Percentiles rank a stretch among this genome's conserved stretches.
These are phyloP conservation scores for Cytidiella melzeri DNA, from an alignment of 768 basidiomycete species.

Conservation along the genomic window DNA sequence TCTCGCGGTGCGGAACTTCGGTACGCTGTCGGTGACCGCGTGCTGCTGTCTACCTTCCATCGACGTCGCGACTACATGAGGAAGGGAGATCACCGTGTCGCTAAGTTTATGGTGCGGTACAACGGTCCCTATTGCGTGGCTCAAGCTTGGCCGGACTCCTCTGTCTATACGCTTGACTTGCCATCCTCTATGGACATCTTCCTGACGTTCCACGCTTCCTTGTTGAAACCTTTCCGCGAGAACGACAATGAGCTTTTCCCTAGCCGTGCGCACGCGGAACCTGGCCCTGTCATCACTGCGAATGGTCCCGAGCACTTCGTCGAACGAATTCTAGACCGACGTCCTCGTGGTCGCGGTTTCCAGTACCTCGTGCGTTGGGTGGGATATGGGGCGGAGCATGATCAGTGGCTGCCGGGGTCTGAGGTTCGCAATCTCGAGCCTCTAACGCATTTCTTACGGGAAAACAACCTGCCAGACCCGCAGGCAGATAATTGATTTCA, in stretches of 20 bases:
- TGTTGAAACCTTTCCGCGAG: constrained; percentile 21
- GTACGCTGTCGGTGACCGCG: constrained; percentile 28
- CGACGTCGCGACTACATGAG: too few relatives aligned
- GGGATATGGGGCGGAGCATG: constrained; percentile 25
- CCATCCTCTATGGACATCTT: constrained; percentile 18
- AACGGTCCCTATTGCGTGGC: constrained; percentile 23
- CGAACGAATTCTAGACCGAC: too few relatives aligned
- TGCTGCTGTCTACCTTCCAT: too few relatives aligned
- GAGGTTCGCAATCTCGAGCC: constrained; percentile 22
- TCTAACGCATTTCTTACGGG: constrained; percentile 13
- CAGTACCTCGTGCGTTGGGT: constrained; percentile 29
- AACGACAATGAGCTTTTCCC: constrained; percentile 37
- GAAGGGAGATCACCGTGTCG: too few relatives aligned
- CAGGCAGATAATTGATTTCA: too few relatives aligned
- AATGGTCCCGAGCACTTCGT: too few relatives aligned
- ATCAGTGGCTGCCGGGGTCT: constrained; percentile 23
- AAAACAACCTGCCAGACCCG: too few relatives aligned
- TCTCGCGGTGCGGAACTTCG: constrained; percentile 15
- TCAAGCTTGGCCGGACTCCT: too few relatives aligned
- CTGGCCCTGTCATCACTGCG: constrained; percentile 20
- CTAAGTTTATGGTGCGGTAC: too few relatives aligned
- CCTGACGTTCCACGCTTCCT: constrained; percentile 30
- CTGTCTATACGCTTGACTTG: too few relatives aligned
- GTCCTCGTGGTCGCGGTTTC: too few relatives aligned
- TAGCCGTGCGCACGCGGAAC: constrained; percentile 17